phyloP scores from a whole-genome alignment of 805 yeast species.

The Torulaspora quercuum region DNA sequence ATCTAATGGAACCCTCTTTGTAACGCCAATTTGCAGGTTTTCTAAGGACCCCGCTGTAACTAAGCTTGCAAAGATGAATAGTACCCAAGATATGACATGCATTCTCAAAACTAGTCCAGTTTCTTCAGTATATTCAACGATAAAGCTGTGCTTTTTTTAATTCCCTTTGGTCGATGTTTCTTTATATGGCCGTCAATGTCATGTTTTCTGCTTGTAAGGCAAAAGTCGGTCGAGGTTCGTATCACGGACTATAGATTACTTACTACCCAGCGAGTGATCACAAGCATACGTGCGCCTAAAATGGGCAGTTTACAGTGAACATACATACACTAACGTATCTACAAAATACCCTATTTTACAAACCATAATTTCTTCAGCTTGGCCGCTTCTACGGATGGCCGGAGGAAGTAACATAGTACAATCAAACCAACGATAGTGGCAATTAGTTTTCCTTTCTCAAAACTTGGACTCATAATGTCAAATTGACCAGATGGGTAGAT shows the following conservation, averaged over 20 bases:
- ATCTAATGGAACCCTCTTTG: slow-evolving; percentile 46
- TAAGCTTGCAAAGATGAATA: slow-evolving; percentile 5
- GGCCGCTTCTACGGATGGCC: slow-evolving; percentile 55
- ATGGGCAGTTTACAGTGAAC: too few species aligned
- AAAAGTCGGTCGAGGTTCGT: too few species aligned
- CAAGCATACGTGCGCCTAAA: too few species aligned
- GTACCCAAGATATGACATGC: slow-evolving; percentile 7
- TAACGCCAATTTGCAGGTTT: slow-evolving; percentile 40
- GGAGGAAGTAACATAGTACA: slow-evolving; percentile 45
- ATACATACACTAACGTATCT: too few species aligned
- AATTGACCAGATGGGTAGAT: slow-evolving; percentile 80
- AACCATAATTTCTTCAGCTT: slow-evolving; percentile 56
- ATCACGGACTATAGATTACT: too few species aligned
- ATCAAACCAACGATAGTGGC: slow-evolving; percentile 55
- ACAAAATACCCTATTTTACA: slow-evolving; percentile 26
- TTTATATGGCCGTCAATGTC: too few species aligned
- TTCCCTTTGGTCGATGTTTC: too few species aligned
- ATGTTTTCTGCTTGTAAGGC: too few species aligned
- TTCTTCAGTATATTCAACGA: too few species aligned
- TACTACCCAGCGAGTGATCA: too few species aligned
- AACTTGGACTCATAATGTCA: slow-evolving; percentile 65
- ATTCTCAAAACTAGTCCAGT: too few species aligned
- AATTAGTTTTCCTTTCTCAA: slow-evolving; percentile 62
- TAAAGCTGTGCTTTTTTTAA: too few species aligned
- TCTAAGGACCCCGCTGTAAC: slow-evolving; percentile 28